Base-by-base conservation (phyloP, 2,329 filamentous ascomycete genomes). In the Fusarium dimerum region DNA sequence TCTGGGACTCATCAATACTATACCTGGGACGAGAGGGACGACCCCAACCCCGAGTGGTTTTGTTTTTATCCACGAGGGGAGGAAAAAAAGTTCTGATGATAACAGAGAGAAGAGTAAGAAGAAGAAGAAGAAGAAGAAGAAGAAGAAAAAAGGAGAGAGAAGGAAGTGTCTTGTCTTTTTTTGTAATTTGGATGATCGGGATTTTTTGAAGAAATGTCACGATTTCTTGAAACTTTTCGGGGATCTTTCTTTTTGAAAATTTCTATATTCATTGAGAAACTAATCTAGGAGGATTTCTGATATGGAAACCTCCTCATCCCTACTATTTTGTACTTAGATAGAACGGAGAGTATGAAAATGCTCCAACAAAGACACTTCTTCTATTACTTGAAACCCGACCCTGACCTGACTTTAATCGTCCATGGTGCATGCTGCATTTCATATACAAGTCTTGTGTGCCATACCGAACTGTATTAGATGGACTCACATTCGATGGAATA, bases 1-100 rank as follows among this genome's bases (percentile, higher is more conserved):
- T 60, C 50, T 54, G 61, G 48, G 54, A 55, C 43, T 51, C 50
- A 48, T 45, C 47, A 39, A 55, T 61, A 55, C 54, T 44, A 54
- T 47, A 40, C 44, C 32, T 41, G 43, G 29, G 45, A 48, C 47
- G 47, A n/a, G 51, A 47, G 48, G 36, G 47, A 50, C 45, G 26
- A 40, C 13, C 43, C 45, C 20, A 26, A 26, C 20, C 20, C 20
- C 20, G 20, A 26, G 20, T 26, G 20, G 20, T 26, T 26, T 26
- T 26, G 43, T 38, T 44, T 34, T 45, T 43, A 44, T 4, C 20
- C 20, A 26, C 20, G 20, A 26, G 20, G 20, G 20, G 20, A 26
- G 20, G 20, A 48, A 45, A 42, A 41, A 44, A 42, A 36, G 26
- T 48, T 36, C 47, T 17, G 30, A 46, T 44, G 41, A n/a, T 15